A percentile compares a stretch with the other conserved stretches of the same genome.
These are phyloP conservation scores for Blastobotrys chiropterorum DNA, from an alignment of 805 yeast genomes.

Conservation along the genomic window DNA sequence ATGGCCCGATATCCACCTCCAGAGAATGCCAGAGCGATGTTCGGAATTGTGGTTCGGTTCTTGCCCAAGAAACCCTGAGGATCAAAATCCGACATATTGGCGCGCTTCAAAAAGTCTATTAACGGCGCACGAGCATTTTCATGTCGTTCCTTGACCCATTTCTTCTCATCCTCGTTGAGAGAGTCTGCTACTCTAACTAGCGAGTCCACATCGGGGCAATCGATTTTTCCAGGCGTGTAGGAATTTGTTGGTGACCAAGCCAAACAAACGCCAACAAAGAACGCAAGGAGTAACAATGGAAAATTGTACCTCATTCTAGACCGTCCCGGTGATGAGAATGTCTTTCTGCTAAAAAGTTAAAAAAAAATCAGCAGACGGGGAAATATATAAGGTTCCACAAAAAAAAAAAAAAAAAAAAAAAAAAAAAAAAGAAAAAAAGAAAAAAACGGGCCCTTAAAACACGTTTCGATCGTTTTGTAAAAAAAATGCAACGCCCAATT, in stretches of 20 bases:
- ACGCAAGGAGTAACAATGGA: background rate
- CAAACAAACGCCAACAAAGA: background rate
- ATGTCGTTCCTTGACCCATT: constrained; percentile 29
- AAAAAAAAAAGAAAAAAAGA: background rate
- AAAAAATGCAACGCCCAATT: background rate
- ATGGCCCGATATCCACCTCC: constrained; percentile 94
- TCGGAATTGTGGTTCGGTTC: constrained; percentile 22
- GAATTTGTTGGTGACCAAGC: constrained; percentile 34
- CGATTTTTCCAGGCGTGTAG: constrained; percentile 42
- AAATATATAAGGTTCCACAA: background rate
- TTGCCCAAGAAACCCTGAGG: constrained; percentile 29
- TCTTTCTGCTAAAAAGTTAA: too few relatives aligned
- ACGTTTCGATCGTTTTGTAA: background rate
- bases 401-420: background rate
- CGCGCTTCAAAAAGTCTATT: constrained; percentile 38
- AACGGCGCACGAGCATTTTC: constrained; percentile 35
- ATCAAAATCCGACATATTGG: constrained; percentile 44
- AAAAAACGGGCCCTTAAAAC: background rate
- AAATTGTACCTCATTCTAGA: background rate
- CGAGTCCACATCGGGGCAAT: constrained; percentile 35
- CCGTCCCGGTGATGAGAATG: too few relatives aligned
- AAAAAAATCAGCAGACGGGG: too few relatives aligned
- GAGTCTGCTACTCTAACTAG: constrained; percentile 30
- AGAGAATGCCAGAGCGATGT: constrained; percentile 48
- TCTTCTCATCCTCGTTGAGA: constrained; percentile 24